Conservation (phyloP, 2,329 filamentous ascomycete species). For the Penicillium sp. region DNA sequence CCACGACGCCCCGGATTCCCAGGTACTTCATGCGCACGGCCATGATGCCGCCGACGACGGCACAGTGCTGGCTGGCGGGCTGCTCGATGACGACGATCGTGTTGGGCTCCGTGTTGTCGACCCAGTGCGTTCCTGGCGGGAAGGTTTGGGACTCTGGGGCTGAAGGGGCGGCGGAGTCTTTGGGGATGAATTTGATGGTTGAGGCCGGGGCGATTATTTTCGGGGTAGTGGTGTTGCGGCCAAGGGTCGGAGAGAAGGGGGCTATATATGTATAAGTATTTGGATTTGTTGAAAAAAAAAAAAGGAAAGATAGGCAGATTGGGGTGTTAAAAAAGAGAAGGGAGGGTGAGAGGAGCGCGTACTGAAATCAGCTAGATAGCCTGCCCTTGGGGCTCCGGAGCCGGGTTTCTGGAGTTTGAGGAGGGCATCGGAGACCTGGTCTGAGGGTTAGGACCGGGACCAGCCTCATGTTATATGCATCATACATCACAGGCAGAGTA, state of each 20-base stretch:
- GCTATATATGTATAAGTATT: constrained; percentile 26
- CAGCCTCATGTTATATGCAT: background rate
- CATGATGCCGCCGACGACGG: constrained; percentile 78
- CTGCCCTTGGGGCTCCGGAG: constrained; percentile 59
- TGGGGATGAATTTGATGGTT: constrained; percentile 62
- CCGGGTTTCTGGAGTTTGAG: constrained; percentile 64
- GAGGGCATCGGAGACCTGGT: constrained; percentile 72
- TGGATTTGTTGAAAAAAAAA: background rate
- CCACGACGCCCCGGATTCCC: constrained; percentile 66
- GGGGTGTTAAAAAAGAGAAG: background rate
- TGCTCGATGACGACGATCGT: constrained; percentile 72
- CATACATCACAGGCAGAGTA: constrained; percentile 52
- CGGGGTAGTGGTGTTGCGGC: constrained; percentile 31
- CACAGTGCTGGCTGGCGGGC: constrained; percentile 68
- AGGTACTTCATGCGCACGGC: constrained; percentile 69
- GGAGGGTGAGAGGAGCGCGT: constrained; percentile 18
- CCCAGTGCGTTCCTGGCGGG: constrained; percentile 67
- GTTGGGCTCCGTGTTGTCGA: constrained; percentile 64
- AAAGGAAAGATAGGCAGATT: no score
- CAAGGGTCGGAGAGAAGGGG: constrained; percentile 41
- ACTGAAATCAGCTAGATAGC: constrained; percentile 69
- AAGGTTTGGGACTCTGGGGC: constrained; percentile 52
- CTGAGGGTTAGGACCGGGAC: background rate
- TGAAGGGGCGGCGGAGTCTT: constrained; percentile 51
- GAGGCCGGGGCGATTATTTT: constrained; percentile 50